Evolutionary conservation across 2,329 filamentous ascomycete species (phyloP).

Genomic region (Calonectria honghensis): DNA sequence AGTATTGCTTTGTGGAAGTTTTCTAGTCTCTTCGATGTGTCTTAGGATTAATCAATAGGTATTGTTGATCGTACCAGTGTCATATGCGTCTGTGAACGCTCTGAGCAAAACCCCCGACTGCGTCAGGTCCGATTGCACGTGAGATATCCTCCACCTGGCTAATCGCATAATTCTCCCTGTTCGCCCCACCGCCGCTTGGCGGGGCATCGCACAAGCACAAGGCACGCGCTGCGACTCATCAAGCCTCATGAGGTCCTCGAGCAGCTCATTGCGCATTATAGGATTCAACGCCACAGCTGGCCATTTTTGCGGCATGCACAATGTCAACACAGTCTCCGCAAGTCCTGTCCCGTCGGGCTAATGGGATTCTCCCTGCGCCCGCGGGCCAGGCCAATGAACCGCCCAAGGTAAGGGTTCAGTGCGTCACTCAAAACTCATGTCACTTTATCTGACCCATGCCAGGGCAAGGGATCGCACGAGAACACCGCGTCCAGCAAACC

Average conservation of each 20-base stretch:
- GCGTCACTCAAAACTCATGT: slow-evolving; percentile 35
- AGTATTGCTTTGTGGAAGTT: slow-evolving; percentile 20
- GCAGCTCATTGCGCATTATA: slow-evolving; percentile 43
- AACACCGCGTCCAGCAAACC: slow-evolving; percentile 49
- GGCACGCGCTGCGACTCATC: slow-evolving; percentile 52
- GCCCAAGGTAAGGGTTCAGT: slow-evolving; percentile 54
- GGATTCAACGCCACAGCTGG: slow-evolving; percentile 46
- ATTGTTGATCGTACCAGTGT: slow-evolving; percentile 6
- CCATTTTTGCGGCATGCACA: slow-evolving; percentile 57
- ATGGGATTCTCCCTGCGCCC: slow-evolving; percentile 55
- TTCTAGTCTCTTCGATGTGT: neutral
- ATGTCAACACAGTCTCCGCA: slow-evolving; percentile 62
- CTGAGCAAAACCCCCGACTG: slow-evolving; percentile 11
- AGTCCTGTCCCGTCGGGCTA: slow-evolving; percentile 61
- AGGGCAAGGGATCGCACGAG: slow-evolving; percentile 54
- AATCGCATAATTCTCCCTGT: slow-evolving; percentile 55
- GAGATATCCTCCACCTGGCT: slow-evolving; percentile 47
- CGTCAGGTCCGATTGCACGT: slow-evolving; percentile 38
- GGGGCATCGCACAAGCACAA: slow-evolving; percentile 51
- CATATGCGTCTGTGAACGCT: slow-evolving; percentile 13
- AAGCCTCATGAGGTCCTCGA: slow-evolving; percentile 49
- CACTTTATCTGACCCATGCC: slow-evolving; percentile 48
- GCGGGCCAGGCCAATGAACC: slow-evolving; percentile 54
- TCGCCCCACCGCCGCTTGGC: slow-evolving; percentile 53
- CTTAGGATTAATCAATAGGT: slow-evolving; percentile 7